phyloP scores from a whole-genome alignment of 2,329 filamentous ascomycete genomes.

The Coleophoma cylindrospora region DNA sequence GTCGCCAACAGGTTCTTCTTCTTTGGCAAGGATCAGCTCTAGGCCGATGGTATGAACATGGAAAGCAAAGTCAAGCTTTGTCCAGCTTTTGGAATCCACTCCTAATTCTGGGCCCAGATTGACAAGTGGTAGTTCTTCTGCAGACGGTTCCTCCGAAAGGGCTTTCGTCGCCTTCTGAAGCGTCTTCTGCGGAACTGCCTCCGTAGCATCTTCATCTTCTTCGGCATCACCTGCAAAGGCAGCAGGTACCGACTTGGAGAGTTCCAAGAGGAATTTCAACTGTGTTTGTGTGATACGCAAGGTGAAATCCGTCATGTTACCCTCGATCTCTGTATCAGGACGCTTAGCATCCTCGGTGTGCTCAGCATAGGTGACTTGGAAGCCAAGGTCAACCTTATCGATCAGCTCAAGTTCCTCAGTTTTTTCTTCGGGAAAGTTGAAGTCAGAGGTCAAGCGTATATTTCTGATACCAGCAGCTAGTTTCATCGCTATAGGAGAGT shows the following conservation, averaged over 20 bases:
- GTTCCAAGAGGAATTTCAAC: constrained; percentile 80
- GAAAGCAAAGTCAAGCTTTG: constrained; percentile 89
- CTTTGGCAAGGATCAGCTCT: constrained; percentile 75
- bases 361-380: constrained; percentile 87
- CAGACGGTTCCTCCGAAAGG: constrained; percentile 3
- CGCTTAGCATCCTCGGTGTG: constrained; percentile 72
- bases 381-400: constrained; percentile 90
- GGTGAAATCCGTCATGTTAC: constrained; percentile 90
- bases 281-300: constrained; percentile 86
- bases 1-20: constrained; percentile 73
- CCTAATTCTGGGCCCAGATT: constrained; percentile 67
- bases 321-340: constrained; percentile 87
- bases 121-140: constrained; percentile 35
- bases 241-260: constrained; percentile 81
- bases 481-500: constrained; percentile 77
- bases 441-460: constrained; percentile 82
- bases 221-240: constrained; percentile 76
- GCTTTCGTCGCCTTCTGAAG: constrained; percentile 17
- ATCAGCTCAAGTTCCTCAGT: constrained; percentile 93
- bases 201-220: constrained; percentile 66
- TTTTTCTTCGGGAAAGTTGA: constrained; percentile 68
- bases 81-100: constrained; percentile 70
- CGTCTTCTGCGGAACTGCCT: constrained; percentile 59
- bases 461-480: constrained; percentile 88
- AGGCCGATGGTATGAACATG: constrained; percentile 82